Percentiles rank a stretch among this genome's conserved stretches.
These are phyloP conservation scores for Halophytophthora batemanensis DNA, from an alignment of 352 stramenopile species.

Conservation along the genomic window DNA sequence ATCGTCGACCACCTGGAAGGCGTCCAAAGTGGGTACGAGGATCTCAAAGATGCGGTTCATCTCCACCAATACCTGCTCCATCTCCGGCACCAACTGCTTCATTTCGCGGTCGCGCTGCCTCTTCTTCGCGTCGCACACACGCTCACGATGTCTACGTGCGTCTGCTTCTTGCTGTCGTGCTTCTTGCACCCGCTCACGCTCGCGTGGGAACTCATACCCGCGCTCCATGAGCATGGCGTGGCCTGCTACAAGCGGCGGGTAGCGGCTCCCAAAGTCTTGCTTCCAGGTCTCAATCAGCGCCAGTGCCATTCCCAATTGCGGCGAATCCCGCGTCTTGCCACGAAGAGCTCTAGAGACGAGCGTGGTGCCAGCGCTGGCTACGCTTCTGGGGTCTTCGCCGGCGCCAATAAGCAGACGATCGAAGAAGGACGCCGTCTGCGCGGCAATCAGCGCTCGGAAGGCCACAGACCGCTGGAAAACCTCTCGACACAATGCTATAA, in stretches of 20 bases:
- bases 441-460: slow-evolving; percentile 46
- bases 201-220: slow-evolving; percentile 54
- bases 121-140: slow-evolving; percentile 24
- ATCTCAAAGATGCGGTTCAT: slow-evolving; percentile 81
- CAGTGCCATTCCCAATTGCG: slow-evolving; percentile 32
- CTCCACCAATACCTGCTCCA: slow-evolving; percentile 59
- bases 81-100: slow-evolving; percentile 45
- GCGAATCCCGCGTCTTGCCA: slow-evolving; percentile 12
- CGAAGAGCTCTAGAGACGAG: slow-evolving; percentile 21
- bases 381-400: slow-evolving; percentile 29
- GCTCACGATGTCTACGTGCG: slow-evolving; percentile 12
- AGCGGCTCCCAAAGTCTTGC: slow-evolving; percentile 50
- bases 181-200: slow-evolving; percentile 23
- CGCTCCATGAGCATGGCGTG: slow-evolving; percentile 40
- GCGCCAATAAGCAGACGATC: slow-evolving; percentile 41
- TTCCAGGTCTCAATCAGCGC: slow-evolving; percentile 61
- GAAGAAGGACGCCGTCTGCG: slow-evolving; percentile 42
- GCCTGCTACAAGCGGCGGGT: slow-evolving; percentile 54
- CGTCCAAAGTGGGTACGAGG: slow-evolving; percentile 66
- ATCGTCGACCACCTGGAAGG: slow-evolving; percentile 34
- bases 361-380: slow-evolving; percentile 5
- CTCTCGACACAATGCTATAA: slow-evolving; percentile 37
- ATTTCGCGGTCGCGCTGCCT: slow-evolving; percentile 46
- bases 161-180: slow-evolving; percentile 9
- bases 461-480: slow-evolving; percentile 55